Percentiles rank a stretch among this genome's conserved stretches.
Evolutionary conservation across 2,329 filamentous ascomycete genomes (phyloP).

Genomic region (Phaeosphaeriaceae sp.): DNA sequence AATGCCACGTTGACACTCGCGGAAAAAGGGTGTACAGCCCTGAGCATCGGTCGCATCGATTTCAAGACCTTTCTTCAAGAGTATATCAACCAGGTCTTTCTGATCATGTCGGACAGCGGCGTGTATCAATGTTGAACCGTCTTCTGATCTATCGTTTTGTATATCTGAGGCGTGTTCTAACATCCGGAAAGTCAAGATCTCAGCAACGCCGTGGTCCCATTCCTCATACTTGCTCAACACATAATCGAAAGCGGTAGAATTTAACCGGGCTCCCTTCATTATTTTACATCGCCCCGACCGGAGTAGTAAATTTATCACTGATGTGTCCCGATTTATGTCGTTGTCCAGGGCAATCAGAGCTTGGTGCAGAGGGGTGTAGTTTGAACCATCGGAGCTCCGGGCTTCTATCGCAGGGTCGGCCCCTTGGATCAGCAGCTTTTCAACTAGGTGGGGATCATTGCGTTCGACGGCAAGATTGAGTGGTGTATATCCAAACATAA

Average conservation of each 20-base stretch:
- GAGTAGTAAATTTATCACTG: constrained; percentile 22
- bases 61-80: constrained; percentile 68
- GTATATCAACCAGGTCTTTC: constrained; percentile 75
- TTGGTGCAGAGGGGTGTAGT: constrained; percentile 16
- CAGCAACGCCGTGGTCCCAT: constrained; percentile 8
- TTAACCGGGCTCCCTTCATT: constrained; percentile 17
- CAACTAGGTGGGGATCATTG: too few species aligned
- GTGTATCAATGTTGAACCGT: constrained; percentile 27
- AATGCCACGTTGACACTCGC: constrained; percentile 13
- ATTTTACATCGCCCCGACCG: constrained; percentile 17
- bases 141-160: constrained; percentile 15
- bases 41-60: constrained; percentile 15
- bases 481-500: constrained; percentile 19
- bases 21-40: constrained; percentile 23
- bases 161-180: constrained; percentile 18
- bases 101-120: constrained; percentile 32
- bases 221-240: constrained; percentile 10
- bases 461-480: constrained; percentile 15
- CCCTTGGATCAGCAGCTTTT: too few species aligned
- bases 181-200: constrained; percentile 23
- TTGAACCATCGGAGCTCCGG: background rate
- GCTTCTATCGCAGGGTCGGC: too few species aligned
- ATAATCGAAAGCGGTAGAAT: constrained; percentile 18
- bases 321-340: constrained; percentile 8
- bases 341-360: constrained; percentile 16